Percentiles rank a stretch among this genome's conserved stretches.
Conservation (phyloP, 2,329 filamentous ascomycete species). For the Zelopaecilomyces penicillatus region DNA sequence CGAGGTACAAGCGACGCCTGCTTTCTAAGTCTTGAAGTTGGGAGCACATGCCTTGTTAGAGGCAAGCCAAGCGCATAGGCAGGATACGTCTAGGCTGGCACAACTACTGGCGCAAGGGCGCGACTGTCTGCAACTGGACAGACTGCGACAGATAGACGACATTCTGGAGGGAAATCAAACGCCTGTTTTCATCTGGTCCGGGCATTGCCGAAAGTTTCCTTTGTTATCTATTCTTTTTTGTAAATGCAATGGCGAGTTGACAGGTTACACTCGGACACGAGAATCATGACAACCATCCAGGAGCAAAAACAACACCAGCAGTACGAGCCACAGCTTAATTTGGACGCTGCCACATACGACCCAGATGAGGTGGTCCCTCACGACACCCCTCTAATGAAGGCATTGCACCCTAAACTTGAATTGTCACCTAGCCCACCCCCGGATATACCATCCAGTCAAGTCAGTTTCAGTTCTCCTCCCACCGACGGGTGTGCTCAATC, state of each 20-base stretch:
- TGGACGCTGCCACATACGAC: conserved; percentile 25
- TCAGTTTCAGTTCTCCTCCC: conserved; percentile 23
- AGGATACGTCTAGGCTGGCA: no score
- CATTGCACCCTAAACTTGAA: conserved; percentile 24
- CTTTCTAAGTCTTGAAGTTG: no score
- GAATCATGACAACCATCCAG: conserved; percentile 9
- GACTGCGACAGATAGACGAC: neutral
- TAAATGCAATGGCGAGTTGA: conserved; percentile 10
- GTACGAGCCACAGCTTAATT: neutral
- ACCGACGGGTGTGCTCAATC: conserved; percentile 37
- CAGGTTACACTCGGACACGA: conserved; percentile 4
- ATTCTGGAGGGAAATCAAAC: neutral
- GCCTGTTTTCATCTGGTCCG: neutral
- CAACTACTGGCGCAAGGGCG: no score
- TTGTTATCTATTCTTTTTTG: conserved; percentile 1
- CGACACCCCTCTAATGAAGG: conserved; percentile 32
- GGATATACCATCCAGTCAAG: conserved; percentile 28
- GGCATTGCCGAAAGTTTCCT: neutral
- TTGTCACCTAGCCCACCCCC: conserved; percentile 24
- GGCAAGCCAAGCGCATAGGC: neutral
- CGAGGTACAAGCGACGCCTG: no score
- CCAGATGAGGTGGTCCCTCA: conserved; percentile 34
- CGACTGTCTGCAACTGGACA: no score
- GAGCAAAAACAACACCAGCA: conserved; percentile 5
- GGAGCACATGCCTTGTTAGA: conserved; percentile 1